Conservation (phyloP, 345 rosid species). For the Cardiospermum halicacabum region DNA sequence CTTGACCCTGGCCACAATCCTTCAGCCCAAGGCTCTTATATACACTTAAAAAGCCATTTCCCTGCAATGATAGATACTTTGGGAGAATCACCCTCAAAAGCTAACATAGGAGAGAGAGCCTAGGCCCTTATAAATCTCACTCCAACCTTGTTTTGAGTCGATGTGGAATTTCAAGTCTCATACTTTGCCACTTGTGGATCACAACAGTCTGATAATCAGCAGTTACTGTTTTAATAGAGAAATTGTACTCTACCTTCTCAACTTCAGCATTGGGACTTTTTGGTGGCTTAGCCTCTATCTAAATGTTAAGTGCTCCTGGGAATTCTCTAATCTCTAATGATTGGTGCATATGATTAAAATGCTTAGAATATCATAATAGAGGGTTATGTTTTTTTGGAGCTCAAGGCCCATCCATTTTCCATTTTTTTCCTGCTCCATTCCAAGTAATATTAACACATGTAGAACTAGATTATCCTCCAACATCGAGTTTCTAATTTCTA, state of each 20-base stretch:
- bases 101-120: too few relatives aligned
- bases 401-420: not conserved
- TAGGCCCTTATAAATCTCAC: too few relatives aligned
- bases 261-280: not conserved
- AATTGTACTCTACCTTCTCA: not conserved
- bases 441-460: not conserved
- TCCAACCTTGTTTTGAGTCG: too few relatives aligned
- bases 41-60: too few relatives aligned
- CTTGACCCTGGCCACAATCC: too few relatives aligned
- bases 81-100: too few relatives aligned
- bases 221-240: not conserved
- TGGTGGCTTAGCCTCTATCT: not conserved
- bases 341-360: not conserved
- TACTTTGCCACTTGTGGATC: too few relatives aligned
- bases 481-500: not conserved
- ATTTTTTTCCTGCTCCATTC: not conserved
- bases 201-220: not conserved
- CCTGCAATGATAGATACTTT: too few relatives aligned
- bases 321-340: not conserved
- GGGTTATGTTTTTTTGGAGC: not conserved
- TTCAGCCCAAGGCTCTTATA: too few relatives aligned
- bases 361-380: not conserved
- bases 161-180: too few relatives aligned
- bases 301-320: not conserved
- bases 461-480: not conserved